A percentile compares a stretch with the other conserved stretches of the same genome.
Conservation (phyloP, 2,329 filamentous ascomycete species). For the Fusarium sp. region DNA sequence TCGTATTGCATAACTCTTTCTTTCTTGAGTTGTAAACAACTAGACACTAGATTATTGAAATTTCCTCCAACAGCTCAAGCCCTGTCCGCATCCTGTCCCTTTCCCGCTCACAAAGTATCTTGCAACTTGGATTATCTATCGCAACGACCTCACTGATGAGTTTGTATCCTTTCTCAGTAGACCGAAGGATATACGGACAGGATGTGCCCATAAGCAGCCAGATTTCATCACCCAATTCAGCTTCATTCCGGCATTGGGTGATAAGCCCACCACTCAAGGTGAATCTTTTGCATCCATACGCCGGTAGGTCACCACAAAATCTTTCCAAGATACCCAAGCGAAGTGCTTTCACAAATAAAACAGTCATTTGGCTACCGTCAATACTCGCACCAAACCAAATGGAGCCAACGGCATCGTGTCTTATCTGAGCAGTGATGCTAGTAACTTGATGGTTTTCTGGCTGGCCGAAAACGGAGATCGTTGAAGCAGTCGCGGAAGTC, state of each 20-base stretch:
- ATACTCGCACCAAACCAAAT: neutral
- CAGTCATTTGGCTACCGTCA: no score
- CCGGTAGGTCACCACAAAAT: rapidly evolving
- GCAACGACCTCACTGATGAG: neutral
- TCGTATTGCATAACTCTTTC: neutral
- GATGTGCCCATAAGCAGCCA: neutral
- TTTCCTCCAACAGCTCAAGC: neutral
- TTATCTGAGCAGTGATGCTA: neutral
- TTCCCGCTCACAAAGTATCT: neutral
- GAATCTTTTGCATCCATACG: neutral
- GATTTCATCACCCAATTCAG: neutral
- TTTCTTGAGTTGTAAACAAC: neutral
- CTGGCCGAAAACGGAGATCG: neutral
- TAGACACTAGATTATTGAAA: neutral
- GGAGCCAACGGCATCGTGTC: neutral
- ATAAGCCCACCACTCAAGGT: neutral
- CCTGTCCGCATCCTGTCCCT: neutral
- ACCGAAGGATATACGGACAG: neutral
- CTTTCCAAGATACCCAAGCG: neutral
- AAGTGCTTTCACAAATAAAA: neutral
- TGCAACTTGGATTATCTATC: neutral
- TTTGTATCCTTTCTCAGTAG: neutral
- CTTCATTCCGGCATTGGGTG: neutral
- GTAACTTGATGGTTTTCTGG: neutral
- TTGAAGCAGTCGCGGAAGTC: neutral